phyloP scores from a whole-genome alignment of 257 asterid genomes.

The Solanum microdontum region DNA sequence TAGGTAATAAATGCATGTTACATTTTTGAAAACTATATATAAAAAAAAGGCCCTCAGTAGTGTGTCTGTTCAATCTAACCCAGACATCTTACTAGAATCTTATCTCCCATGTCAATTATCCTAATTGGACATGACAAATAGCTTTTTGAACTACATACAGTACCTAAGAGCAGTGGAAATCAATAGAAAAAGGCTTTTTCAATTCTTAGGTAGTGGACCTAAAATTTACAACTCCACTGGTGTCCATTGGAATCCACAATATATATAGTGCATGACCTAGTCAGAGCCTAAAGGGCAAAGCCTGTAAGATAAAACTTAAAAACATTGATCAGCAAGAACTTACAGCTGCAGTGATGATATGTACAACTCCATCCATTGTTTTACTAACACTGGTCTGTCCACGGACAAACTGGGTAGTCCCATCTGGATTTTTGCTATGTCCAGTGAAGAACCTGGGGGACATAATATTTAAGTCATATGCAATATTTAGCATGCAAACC shows the following conservation, averaged over 20 bases:
- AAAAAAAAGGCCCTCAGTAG: background rate
- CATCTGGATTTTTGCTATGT: constrained; percentile 54
- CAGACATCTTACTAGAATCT: background rate
- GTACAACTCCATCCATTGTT: constrained; percentile 56
- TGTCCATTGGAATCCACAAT: background rate
- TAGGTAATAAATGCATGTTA: background rate
- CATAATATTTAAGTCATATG: background rate
- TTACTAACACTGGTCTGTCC: constrained; percentile 51
- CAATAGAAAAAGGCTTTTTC: background rate
- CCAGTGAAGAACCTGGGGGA: constrained; percentile 72
- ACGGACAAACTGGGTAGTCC: constrained; percentile 61
- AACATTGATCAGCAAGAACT: constrained; percentile 24
- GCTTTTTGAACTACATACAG: background rate
- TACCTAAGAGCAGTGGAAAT: background rate
- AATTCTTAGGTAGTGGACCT: background rate
- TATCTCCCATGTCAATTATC: background rate
- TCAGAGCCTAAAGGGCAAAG: background rate
- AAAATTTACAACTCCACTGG: background rate
- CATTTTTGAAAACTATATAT: background rate
- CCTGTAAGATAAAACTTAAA: background rate
- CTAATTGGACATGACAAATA: background rate
- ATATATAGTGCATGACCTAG: background rate
- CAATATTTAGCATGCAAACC: constrained; percentile 4
- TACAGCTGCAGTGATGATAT: constrained; percentile 78
- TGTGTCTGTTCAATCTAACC: background rate